These are phyloP conservation scores for Maudiozyma turicensis DNA, from an alignment of 805 yeast species.

Conservation along the genomic window DNA sequence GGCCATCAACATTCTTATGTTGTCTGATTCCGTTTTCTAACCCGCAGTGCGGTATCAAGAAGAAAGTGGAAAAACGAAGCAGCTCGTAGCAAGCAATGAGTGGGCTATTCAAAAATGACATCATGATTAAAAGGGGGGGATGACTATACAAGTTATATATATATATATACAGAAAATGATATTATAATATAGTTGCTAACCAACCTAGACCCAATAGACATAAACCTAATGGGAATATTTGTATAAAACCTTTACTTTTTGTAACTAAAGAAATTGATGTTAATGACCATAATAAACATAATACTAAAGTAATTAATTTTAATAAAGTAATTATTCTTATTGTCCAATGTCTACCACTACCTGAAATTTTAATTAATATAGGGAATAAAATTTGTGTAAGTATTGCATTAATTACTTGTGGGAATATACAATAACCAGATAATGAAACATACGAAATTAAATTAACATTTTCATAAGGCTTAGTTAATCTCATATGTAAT, in stretches of 20 bases:
- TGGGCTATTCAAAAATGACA: too few relatives aligned
- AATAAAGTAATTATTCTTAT: conserved; percentile 12
- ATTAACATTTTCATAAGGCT: conserved; percentile 18
- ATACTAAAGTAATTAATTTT: conserved; percentile 11
- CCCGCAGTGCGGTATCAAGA: too few relatives aligned
- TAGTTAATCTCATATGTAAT: conserved; percentile 22
- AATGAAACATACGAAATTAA: conserved; percentile 26
- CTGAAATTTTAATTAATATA: conserved; percentile 11
- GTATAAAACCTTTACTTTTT: conserved; percentile 14
- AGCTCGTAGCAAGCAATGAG: too few relatives aligned
- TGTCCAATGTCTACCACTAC: conserved; percentile 6
- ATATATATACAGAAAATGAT: not conserved
- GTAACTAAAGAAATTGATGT: conserved; percentile 19
- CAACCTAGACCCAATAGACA: conserved; percentile 22
- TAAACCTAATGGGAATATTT: conserved; percentile 21
- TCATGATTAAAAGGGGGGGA: not conserved
- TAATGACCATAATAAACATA: conserved; percentile 21
- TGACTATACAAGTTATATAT: not conserved
- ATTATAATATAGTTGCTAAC: conserved; percentile 14
- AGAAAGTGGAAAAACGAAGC: too few relatives aligned
- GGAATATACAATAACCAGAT: conserved; percentile 28
- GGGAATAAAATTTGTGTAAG: conserved; percentile 22
- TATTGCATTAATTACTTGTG: conserved; percentile 23
- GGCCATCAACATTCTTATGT: too few relatives aligned
- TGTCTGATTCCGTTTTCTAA: not conserved